Evolutionary conservation across 495 filamentous ascomycete genomes (phyloP).

Genomic region (Podospora tetraspora): DNA sequence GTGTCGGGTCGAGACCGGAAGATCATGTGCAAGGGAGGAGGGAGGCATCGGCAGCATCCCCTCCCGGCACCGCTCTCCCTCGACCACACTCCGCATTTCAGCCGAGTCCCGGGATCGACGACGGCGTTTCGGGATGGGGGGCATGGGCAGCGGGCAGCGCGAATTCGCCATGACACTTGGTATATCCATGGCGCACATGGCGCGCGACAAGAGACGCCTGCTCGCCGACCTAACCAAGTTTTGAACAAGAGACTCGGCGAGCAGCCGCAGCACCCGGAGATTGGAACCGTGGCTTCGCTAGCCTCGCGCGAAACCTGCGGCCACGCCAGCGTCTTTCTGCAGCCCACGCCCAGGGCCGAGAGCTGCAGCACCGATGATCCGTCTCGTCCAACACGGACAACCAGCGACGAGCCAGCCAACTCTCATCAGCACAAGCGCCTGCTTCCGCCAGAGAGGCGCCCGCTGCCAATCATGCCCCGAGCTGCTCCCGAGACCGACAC

Average conservation of each 20-base stretch:
- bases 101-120: not conserved
- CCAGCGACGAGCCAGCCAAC: not conserved
- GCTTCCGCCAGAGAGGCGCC: not conserved
- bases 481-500: not conserved
- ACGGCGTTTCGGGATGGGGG: not conserved
- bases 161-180: not conserved
- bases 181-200: not conserved
- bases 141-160: not conserved
- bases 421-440: not conserved
- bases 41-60: not conserved
- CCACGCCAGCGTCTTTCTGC: not conserved
- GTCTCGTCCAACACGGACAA: not conserved
- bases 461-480: not conserved
- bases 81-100: not conserved
- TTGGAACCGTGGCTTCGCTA: not conserved
- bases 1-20: not conserved
- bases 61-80: not conserved
- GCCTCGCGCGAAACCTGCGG: not conserved
- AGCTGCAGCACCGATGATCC: conserved; percentile 15
- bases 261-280: not conserved
- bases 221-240: not conserved
- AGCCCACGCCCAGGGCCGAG: conserved; percentile 11
- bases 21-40: not conserved
- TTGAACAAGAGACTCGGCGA: too few relatives aligned
- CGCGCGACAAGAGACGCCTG: not conserved